Conservation (phyloP, 495 filamentous ascomycete species). For the Tirmania nivea region DNA sequence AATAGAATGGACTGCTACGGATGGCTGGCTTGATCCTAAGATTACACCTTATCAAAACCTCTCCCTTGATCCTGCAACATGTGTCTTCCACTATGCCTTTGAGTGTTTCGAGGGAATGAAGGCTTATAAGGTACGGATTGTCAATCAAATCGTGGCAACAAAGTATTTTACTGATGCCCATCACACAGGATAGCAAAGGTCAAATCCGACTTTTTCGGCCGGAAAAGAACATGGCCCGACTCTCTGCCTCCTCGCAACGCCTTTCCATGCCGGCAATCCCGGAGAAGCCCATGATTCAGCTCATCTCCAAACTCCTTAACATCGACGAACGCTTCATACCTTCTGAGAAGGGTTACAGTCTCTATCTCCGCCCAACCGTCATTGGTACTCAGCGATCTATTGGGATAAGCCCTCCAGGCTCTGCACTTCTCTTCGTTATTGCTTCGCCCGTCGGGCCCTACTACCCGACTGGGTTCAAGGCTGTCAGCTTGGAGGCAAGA, state of each 20-base stretch:
- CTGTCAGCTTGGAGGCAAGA: constrained; percentile 78
- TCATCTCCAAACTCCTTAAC: constrained; percentile 58
- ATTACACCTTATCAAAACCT: constrained; percentile 94
- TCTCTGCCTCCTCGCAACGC: constrained; percentile 72
- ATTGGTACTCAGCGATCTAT: constrained; percentile 90
- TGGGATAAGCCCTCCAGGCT: constrained; percentile 75
- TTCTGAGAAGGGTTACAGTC: constrained; percentile 57
- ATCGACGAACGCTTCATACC: constrained; percentile 81
- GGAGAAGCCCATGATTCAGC: constrained; percentile 43
- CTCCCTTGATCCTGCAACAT: constrained; percentile 81
- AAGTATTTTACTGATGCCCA: neutral
- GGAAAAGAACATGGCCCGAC: constrained; percentile 79
- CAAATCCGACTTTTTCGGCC: constrained; percentile 77
- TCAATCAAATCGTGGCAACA: too few species aligned
- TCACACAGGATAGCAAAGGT: constrained; percentile 35
- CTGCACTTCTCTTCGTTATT: constrained; percentile 79
- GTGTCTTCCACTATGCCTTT: constrained; percentile 97
- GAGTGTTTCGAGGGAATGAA: constrained; percentile 98
- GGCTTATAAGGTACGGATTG: constrained; percentile 43
- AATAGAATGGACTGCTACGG: constrained; percentile 68
- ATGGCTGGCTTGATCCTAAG: constrained; percentile 58
- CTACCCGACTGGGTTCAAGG: constrained; percentile 95
- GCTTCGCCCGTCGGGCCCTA: constrained; percentile 93
- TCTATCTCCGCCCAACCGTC: constrained; percentile 89
- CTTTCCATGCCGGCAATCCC: constrained; percentile 81